Conservation (phyloP, 2,329 filamentous ascomycete species). For the Ascosphaera aggregata region DNA sequence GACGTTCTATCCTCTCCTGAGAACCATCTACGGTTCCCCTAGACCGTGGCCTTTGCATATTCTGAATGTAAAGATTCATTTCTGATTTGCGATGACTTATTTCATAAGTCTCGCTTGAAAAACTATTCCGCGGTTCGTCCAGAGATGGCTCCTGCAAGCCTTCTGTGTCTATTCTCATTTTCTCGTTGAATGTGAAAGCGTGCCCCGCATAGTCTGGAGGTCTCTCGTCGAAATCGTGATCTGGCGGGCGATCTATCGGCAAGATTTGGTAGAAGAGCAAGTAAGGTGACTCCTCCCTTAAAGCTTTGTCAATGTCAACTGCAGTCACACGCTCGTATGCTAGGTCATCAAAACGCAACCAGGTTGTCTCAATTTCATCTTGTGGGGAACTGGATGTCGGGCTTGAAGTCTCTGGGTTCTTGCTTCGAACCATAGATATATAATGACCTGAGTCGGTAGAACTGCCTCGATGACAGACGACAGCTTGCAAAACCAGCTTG, state of each 20-base stretch:
- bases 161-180: slow-evolving; percentile 7
- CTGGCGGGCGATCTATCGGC: slow-evolving; percentile 42
- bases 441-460: slow-evolving; percentile 83
- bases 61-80: not conserved
- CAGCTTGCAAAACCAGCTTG: slow-evolving; percentile 73
- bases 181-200: slow-evolving; percentile 7
- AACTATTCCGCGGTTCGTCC: not conserved
- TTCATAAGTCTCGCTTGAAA: not conserved
- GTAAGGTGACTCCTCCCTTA: slow-evolving; percentile 80
- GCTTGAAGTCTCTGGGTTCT: slow-evolving; percentile 14
- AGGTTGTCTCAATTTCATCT: slow-evolving; percentile 46
- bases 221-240: slow-evolving; percentile 10
- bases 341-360: slow-evolving; percentile 90
- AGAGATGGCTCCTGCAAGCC: not conserved
- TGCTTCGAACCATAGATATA: slow-evolving; percentile 58
- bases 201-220: slow-evolving; percentile 6
- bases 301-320: slow-evolving; percentile 53
- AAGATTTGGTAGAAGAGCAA: slow-evolving; percentile 89
- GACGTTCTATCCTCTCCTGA: not conserved
- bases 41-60: not conserved
- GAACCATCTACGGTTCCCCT: no score
- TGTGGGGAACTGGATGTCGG: slow-evolving; percentile 7
- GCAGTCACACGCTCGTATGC: slow-evolving; percentile 44
- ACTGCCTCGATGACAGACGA: slow-evolving; percentile 76
- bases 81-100: not conserved